Evolutionary conservation across 225 moss, liverwort and hornwort genomes (phyloP), one percentile per base, ranked within the genome.

Genomic region (Sphagnum contortum): DNA sequence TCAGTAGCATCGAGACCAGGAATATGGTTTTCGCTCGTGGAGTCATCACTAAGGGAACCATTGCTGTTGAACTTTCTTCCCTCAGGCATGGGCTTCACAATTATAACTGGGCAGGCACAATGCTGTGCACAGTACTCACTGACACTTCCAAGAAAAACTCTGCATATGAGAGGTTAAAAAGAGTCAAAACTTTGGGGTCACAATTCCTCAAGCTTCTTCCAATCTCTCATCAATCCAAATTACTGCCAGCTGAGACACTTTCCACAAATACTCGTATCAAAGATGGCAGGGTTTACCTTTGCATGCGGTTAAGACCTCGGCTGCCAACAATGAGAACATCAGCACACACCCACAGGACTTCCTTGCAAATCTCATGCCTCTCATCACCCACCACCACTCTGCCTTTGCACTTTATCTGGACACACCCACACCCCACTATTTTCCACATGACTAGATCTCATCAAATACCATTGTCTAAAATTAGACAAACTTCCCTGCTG

Each of bases 321-420:
- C 81, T 81, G 44, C 81, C 81, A 9, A 81, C 81, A 45, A 81
- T 81, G 49, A 81, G 72, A 49, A 81, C 81, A 55, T 81, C 81
- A 9, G 81, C 81, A 71, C 81, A 81, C 2, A 81, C 72, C 72
- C 77, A 78, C 7, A 81, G 72, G 3, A 81, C 81, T 66, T 72
- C 81, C 69, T 75, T 81, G 69, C 81, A 81, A 60, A 81, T 81
- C 66, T 74, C 81, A 48, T 77, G 71, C 14, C 81, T 71, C 65
- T 81, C 77, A 52, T 81, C 77, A 45, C 81, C 81, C 11, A 81
- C 69, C 44, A 81, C 75, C 8, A 77, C 77, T 59, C 75, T 81
- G 61, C 74, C 77, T 62, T 71, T 78, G 81, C 81, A 81, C 4
- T 56, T 49, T 53, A 81, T 67, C 79, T 79, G 75, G 55, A 60